Conservation (phyloP, 176 grass and related monocot genomes). For the Carex parvula region DNA sequence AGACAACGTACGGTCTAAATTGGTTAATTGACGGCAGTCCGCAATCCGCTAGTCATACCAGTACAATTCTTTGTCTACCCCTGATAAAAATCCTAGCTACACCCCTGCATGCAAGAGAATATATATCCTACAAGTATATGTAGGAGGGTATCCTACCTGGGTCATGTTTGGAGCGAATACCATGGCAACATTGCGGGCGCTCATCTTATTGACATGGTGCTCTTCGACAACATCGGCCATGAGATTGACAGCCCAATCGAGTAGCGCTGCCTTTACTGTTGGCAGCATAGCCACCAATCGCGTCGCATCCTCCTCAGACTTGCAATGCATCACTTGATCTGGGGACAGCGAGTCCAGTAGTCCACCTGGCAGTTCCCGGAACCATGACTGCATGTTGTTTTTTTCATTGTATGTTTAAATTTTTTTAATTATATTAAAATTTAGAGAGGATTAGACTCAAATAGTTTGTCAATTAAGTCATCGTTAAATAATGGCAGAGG, state of each 20-base stretch:
- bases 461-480: not conserved
- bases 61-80: too few species aligned
- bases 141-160: conserved; percentile 34
- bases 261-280: conserved; percentile 49
- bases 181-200: conserved; percentile 79
- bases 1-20: too few species aligned
- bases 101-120: not conserved
- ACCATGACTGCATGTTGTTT: conserved; percentile 54
- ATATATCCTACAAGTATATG: not conserved
- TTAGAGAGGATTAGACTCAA: not conserved
- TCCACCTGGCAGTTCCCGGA: conserved; percentile 73
- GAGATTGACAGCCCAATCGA: conserved; percentile 82
- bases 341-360: conserved; percentile 60
- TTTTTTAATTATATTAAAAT: not conserved
- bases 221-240: conserved; percentile 82
- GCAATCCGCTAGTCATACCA: too few species aligned
- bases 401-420: not conserved
- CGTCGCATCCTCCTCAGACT: conserved; percentile 46
- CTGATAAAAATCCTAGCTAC: too few species aligned
- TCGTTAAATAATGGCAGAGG: not conserved
- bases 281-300: conserved; percentile 35
- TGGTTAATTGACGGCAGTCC: too few species aligned
- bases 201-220: conserved; percentile 73
- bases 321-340: conserved; percentile 64
- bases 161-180: conserved; percentile 97